Base-by-base conservation (phyloP, 2,329 filamentous ascomycete species). In the Ceratocystis colombiana region DNA sequence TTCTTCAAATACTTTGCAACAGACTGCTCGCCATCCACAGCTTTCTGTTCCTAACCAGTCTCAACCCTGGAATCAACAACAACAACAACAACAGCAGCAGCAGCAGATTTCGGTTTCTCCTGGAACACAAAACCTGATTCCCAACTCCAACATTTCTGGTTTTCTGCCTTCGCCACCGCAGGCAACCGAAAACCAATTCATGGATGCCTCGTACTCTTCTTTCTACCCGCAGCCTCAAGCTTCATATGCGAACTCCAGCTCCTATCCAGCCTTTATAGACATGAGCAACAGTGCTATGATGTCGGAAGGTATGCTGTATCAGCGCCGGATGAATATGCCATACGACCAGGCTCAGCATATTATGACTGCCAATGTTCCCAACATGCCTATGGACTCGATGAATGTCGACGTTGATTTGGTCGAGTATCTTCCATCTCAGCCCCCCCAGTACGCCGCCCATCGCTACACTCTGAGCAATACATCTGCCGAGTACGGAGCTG, bases 401-500 rank as follows among this genome's bases (percentile, higher is more conserved):
- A 45, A 28, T 37, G 17, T 46, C 61, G 65, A 70, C 4, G 68
- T 70, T 17, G 61, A 30, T 41, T 68, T 67, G 46, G 67, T 57
- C 66, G 70, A 44, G 63, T 70, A 68, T 62, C 48, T 63, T n/a
- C 53, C 44, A 28, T 28, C 64, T 22, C 64, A 65, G 30, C 53
- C 37, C 5, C 15, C n/a, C 10, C 63, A 64, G 22, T 50, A 64
- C 20, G 37, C 10, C 37, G 44, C 37, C 25, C 66, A 67, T 45
- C 25, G 45, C 25, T 59, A 69, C 28, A 68, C 64, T 20, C 67
- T 68, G n/a, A 68, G 67, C 8, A 69, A 68, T 45, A 66, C 68
- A 12, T 66, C 65, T 17, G 68, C 69, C 61, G 68, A 64, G 45
- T 71, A 69, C 53, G 63, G 67, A 28, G 70, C 70, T n/a, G 70